Conservation (phyloP, 768 basidiomycete genomes). For the Boletus patriciae region DNA sequence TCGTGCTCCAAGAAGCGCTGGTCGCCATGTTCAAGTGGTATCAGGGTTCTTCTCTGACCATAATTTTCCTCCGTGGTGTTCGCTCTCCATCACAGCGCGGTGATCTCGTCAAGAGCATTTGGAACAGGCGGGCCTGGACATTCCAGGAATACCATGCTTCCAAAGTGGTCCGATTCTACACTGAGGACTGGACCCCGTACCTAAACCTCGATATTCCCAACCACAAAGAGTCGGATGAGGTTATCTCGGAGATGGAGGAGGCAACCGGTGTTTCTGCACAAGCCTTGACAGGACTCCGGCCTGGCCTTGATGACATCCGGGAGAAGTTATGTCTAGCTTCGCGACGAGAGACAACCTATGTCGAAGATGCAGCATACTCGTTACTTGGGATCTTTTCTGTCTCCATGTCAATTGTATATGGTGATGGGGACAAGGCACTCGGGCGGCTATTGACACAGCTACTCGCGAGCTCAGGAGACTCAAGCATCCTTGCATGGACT, state of each 20-base stretch:
- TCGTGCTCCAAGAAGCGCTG: background rate
- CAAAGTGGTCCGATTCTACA: too few relatives aligned
- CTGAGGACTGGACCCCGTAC: too few relatives aligned
- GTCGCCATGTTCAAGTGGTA: conserved; percentile 15
- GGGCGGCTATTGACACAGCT: conserved; percentile 8
- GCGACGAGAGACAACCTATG: background rate
- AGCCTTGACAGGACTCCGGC: background rate
- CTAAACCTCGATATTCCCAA: background rate
- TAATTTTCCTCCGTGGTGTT: background rate
- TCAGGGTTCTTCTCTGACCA: background rate
- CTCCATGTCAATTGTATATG: conserved; percentile 6
- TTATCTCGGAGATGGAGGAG: conserved; percentile 9
- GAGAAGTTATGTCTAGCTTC: conserved; percentile 16
- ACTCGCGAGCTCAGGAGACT: conserved; percentile 5
- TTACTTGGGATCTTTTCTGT: conserved; percentile 8
- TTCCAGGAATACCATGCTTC: too few relatives aligned
- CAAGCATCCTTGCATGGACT: conserved; percentile 9
- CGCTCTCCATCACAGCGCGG: background rate
- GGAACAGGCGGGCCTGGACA: background rate
- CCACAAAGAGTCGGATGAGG: conserved; percentile 5
- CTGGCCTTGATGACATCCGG: conserved; percentile 5
- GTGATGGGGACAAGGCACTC: conserved; percentile 6
- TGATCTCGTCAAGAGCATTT: background rate
- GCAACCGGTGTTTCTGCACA: background rate
- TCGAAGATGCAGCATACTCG: conserved; percentile 16